Conservation (phyloP, 2,329 filamentous ascomycete species). For the Hirsutella thompsonii region DNA sequence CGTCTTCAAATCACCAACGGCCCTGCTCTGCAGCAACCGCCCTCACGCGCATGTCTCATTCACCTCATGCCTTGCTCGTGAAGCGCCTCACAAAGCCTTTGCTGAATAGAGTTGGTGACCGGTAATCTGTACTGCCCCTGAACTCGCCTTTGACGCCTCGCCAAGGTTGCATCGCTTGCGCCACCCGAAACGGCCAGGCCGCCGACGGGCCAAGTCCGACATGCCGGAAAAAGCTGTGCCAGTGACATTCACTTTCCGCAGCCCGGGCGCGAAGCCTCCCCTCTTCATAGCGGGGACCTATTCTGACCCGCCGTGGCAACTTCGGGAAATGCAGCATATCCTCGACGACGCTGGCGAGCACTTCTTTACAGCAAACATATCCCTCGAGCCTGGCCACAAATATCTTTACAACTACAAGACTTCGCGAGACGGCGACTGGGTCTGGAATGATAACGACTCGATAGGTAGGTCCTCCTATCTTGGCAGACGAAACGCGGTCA, state of each 20-base stretch:
- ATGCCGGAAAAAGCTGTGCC: slow-evolving; percentile 18
- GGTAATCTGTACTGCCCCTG: too few relatives aligned
- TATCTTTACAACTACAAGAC: slow-evolving; percentile 68
- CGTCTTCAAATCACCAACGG: too few relatives aligned
- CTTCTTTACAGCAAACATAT: slow-evolving; percentile 43
- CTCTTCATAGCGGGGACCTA: slow-evolving; percentile 61
- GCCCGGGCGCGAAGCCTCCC: slow-evolving; percentile 48
- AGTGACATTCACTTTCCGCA: slow-evolving; percentile 48
- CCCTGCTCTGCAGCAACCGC: too few relatives aligned
- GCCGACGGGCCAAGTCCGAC: background rate
- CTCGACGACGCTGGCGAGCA: slow-evolving; percentile 38
- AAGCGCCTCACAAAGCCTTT: too few relatives aligned
- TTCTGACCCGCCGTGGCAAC: slow-evolving; percentile 52
- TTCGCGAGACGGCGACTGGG: slow-evolving; percentile 56
- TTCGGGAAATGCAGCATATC: slow-evolving; percentile 49
- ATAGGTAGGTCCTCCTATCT: slow-evolving; percentile 33
- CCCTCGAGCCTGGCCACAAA: slow-evolving; percentile 40
- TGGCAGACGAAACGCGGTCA: too few relatives aligned
- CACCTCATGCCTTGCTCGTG: too few relatives aligned
- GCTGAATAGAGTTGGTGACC: too few relatives aligned
- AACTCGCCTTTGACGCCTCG: too few relatives aligned
- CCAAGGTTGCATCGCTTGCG: too few relatives aligned
- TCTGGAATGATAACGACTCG: slow-evolving; percentile 48
- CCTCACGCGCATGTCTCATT: too few relatives aligned
- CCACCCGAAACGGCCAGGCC: background rate